Percentiles rank a stretch among this genome's conserved stretches.
Conservation (phyloP, 805 yeast genomes). For the Scheffersomyces lignosus region DNA sequence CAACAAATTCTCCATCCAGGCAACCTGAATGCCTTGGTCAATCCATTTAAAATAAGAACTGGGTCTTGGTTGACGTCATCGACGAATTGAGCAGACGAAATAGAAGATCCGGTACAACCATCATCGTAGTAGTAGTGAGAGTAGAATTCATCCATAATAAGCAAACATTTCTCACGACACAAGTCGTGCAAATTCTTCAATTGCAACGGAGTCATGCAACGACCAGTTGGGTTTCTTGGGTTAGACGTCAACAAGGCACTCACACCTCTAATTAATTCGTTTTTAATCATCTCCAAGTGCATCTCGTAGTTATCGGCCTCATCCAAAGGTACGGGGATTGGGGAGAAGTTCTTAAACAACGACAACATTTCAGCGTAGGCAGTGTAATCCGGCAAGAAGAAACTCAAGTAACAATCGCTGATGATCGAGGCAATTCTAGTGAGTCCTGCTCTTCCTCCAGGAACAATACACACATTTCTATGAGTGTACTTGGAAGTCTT, state of each 20-base stretch:
- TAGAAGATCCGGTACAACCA: constrained; percentile 51
- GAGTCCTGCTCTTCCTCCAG: constrained; percentile 65
- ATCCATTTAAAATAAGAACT: constrained; percentile 58
- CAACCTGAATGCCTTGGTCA: constrained; percentile 59
- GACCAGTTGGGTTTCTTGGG: constrained; percentile 66
- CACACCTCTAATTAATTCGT: constrained; percentile 57
- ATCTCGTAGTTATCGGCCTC: constrained; percentile 58
- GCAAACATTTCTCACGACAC: constrained; percentile 53
- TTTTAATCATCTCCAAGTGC: constrained; percentile 50
- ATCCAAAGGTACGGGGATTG: constrained; percentile 60
- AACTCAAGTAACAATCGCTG: constrained; percentile 57
- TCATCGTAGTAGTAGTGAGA: constrained; percentile 59
- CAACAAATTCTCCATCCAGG: constrained; percentile 69
- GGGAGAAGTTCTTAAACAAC: constrained; percentile 60
- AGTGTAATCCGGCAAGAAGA: constrained; percentile 62
- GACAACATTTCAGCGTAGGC: constrained; percentile 68
- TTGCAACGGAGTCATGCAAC: constrained; percentile 48
- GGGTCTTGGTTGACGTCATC: constrained; percentile 59
- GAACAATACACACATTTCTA: constrained; percentile 62
- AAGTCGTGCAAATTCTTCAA: constrained; percentile 49
- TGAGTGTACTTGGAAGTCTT: constrained; percentile 54
- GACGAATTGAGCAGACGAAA: constrained; percentile 50
- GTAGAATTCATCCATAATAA: constrained; percentile 66
- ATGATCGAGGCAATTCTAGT: constrained; percentile 62
- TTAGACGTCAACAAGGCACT: constrained; percentile 58